phyloP scores from a whole-genome alignment of 768 basidiomycete species.

The Cystobasidium ongulense region DNA sequence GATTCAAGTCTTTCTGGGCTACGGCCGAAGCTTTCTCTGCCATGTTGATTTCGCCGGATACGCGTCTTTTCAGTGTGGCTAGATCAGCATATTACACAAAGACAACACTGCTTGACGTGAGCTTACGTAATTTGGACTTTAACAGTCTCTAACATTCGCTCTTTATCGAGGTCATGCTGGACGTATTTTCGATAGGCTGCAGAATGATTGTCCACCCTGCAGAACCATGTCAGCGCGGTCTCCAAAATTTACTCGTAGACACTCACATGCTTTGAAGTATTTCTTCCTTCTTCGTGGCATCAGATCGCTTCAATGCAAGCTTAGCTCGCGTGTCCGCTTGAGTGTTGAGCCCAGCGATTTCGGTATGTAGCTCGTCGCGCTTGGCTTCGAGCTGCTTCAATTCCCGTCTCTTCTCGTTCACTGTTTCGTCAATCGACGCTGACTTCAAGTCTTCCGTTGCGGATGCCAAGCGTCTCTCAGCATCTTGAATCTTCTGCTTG shows the following conservation, averaged over 20 bases:
- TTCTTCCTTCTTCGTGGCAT: conserved; percentile 61
- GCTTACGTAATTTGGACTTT: conserved; percentile 44
- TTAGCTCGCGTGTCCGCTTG: conserved; percentile 76
- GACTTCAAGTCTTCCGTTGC: conserved; percentile 36
- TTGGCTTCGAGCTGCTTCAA: conserved; percentile 60
- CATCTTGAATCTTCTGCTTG: conserved; percentile 51
- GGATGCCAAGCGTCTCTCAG: background rate
- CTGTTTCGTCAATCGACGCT: conserved; percentile 41
- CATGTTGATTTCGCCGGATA: conserved; percentile 57
- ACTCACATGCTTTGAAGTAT: conserved; percentile 59
- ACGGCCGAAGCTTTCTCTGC: conserved; percentile 48
- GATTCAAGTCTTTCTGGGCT: conserved; percentile 57
- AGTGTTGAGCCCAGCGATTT: conserved; percentile 61
- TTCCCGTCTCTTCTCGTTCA: conserved; percentile 42
- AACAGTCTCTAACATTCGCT: conserved; percentile 67
- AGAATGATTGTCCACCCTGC: conserved; percentile 59
- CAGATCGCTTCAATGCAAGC: conserved; percentile 63
- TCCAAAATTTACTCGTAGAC: conserved; percentile 9
- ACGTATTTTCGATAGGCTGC: conserved; percentile 59
- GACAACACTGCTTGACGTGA: background rate
- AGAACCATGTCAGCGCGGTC: background rate
- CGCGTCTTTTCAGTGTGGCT: conserved; percentile 48
- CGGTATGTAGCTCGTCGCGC: conserved; percentile 61
- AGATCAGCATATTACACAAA: background rate
- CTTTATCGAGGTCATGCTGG: conserved; percentile 55